Conservation (phyloP, 371 early-diverging fungal genomes). For the Massospora cicadina region DNA sequence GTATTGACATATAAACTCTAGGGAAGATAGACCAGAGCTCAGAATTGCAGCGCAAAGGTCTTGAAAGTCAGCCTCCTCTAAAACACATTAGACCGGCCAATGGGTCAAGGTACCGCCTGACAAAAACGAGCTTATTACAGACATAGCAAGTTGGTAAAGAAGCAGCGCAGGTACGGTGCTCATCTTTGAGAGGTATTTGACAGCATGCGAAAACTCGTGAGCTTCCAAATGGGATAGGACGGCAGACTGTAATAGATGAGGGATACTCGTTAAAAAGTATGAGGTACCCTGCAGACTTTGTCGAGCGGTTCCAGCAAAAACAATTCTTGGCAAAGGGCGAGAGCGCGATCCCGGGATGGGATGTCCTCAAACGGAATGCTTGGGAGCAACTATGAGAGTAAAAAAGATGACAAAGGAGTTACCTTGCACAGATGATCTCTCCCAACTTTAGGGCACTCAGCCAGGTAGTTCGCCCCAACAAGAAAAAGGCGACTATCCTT, state of each 20-base stretch:
- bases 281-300: neutral
- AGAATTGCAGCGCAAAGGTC: neutral
- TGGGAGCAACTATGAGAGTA: neutral
- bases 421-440: neutral
- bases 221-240: neutral
- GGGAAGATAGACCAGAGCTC: neutral
- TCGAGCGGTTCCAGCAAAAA: neutral
- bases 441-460: neutral
- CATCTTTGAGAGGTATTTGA: neutral
- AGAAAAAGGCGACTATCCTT: neutral
- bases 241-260: neutral
- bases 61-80: neutral
- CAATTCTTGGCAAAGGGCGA: neutral
- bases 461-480: neutral
- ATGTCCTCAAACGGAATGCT: neutral
- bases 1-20: neutral
- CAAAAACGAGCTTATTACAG: neutral
- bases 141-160: neutral
- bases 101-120: neutral
- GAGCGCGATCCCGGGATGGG: neutral
- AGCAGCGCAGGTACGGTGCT: neutral
- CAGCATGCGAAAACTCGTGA: neutral
- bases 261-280: neutral
- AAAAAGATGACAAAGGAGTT: neutral
- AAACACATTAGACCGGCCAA: neutral